Evolutionary conservation across 2,329 filamentous ascomycete species (phyloP).

Genomic region (Zalaria sp.): DNA sequence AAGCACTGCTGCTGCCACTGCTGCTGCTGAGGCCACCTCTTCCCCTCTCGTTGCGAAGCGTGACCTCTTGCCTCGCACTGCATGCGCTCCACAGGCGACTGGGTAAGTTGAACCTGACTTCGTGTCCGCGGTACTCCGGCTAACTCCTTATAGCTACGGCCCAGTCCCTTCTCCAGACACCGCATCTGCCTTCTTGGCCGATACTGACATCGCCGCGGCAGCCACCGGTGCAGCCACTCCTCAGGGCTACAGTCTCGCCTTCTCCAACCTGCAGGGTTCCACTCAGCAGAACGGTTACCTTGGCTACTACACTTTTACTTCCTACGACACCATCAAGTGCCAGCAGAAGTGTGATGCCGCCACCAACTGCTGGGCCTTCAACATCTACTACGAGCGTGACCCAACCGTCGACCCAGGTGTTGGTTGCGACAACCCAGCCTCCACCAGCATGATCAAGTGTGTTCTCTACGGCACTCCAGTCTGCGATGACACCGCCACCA

Average conservation of each 20-base stretch:
- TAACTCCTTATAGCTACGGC: neutral
- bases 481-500: conserved; percentile 14
- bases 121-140: too few relatives aligned
- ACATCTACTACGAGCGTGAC: conserved; percentile 22
- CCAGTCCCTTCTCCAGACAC: conserved; percentile 19
- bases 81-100: conserved; percentile 1
- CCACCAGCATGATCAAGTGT: conserved; percentile 21
- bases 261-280: conserved; percentile 11
- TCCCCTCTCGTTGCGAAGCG: conserved; percentile 3
- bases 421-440: conserved; percentile 19
- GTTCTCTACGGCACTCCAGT: conserved; percentile 19
- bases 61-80: conserved; percentile 1
- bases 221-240: conserved; percentile 11
- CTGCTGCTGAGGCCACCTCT: neutral
- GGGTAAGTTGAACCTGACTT: neutral
- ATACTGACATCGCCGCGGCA: conserved; percentile 10
- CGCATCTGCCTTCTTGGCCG: conserved; percentile 13
- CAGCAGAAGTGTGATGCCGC: conserved; percentile 15
- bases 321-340: conserved; percentile 18
- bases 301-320: conserved; percentile 14
- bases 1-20: conserved; percentile 1
- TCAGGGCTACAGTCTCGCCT: conserved; percentile 12
- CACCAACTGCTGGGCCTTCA: conserved; percentile 18
- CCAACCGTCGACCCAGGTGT: conserved; percentile 17
- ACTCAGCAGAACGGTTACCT: conserved; percentile 12